Evolutionary conservation across 2,329 filamentous ascomycete genomes (phyloP), one percentile per base, ranked within the genome.

Genomic region (Didymella pinodella): DNA sequence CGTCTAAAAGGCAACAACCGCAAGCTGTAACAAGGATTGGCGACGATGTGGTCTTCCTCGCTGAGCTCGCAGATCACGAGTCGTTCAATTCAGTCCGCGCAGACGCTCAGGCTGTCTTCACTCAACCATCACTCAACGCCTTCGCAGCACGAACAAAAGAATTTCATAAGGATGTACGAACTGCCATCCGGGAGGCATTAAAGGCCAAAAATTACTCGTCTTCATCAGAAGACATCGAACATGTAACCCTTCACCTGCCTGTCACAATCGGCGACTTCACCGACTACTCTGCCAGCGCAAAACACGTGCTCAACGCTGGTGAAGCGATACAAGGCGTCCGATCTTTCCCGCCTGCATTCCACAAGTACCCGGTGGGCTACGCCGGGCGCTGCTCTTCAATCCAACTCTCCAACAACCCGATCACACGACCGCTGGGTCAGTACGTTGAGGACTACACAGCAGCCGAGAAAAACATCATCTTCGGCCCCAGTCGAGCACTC

Each of bases 231-330:
- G 50, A 71, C 28, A 64, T 86, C 16, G 62, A 73, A 38, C 69
- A 77, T 31, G 80, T 83, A 18, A 73, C 73, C 4, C 72, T 86
- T 63, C 83, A 88, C 65, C 67, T 88, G 0, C 87, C 87, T 0
- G 73, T 89, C 36, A 70, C 77, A 3, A 81, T 86, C 18, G 79
- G 79, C 4, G 85, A 84, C 34, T 89, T 87, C 66, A 84, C 79
- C 44, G 86, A 88, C 69, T 87, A 86, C 71, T 84, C 81, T 2
- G 85, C 82, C 55, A 84, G 81, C 0, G 75, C 80, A 8, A 80
- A 85, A 44, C 85, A 87, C 60, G 79, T 82, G 28, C 77, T 80
- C 47, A 87, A 86, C 45, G 83, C 81, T 73, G 59, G 80, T 75
- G 68, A 72, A 62, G 71, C 71, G 3, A 64, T 75, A 3, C 40